phyloP scores from a whole-genome alignment of 495 filamentous ascomycete species.

The Neurospora sp. region DNA sequence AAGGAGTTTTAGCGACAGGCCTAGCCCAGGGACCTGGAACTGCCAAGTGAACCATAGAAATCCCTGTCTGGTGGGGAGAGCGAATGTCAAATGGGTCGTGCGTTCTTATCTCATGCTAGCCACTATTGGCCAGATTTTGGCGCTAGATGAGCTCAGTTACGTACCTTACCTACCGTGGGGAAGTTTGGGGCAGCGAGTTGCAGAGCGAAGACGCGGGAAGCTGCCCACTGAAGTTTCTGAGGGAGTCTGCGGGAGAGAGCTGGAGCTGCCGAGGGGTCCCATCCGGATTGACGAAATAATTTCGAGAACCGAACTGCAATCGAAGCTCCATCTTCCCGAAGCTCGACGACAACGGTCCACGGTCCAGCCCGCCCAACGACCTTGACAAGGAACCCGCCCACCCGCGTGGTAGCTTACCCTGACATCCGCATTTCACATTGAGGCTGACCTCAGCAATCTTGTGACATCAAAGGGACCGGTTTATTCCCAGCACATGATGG shows the following conservation, averaged over 20 bases:
- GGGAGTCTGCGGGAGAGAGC: neutral
- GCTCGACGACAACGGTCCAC: neutral
- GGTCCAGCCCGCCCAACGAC: neutral
- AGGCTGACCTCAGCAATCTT: neutral
- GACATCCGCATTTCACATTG: neutral
- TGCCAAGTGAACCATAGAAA: neutral
- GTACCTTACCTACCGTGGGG: neutral
- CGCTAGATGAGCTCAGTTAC: neutral
- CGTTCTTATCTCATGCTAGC: neutral
- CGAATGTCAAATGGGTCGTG: neutral
- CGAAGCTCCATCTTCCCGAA: neutral
- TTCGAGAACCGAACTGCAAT: neutral
- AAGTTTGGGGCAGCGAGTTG: neutral
- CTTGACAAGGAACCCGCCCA: neutral
- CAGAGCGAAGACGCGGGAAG: neutral
- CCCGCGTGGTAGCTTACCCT: neutral
- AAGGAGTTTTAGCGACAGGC: neutral
- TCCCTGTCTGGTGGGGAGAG: neutral
- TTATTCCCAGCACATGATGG: neutral
- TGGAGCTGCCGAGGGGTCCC: neutral
- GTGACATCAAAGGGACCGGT: neutral
- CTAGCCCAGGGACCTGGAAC: neutral
- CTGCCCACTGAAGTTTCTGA: neutral
- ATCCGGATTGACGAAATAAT: neutral
- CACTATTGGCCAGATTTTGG: neutral